These are phyloP conservation scores for Lignosus rhinocerotis DNA, from an alignment of 1,284 basidiomycete species.

Conservation along the genomic window DNA sequence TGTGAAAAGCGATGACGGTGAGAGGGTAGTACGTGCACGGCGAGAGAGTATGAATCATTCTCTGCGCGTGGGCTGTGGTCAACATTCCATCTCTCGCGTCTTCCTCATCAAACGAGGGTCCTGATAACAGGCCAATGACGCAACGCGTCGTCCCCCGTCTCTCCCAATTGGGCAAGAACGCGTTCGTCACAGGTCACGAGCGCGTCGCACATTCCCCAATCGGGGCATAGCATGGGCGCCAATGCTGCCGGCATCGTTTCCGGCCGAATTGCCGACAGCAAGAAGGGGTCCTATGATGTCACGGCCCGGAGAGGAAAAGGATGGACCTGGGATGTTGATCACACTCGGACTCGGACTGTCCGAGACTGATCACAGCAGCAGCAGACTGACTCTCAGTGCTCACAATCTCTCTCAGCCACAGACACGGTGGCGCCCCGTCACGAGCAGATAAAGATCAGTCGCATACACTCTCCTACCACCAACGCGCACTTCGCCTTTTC, in stretches of 20 bases:
- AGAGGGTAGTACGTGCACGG: too few species aligned
- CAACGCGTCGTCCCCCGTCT: background rate
- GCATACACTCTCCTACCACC: background rate
- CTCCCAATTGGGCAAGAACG: constrained; percentile 10
- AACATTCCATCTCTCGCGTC: background rate
- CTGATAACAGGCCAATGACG: constrained; percentile 20
- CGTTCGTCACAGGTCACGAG: constrained; percentile 20
- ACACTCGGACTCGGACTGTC: too few species aligned
- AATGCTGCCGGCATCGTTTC: constrained; percentile 3
- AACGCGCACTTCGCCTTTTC: background rate
- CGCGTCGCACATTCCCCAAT: constrained; percentile 3
- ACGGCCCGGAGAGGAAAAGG: constrained; percentile 19
- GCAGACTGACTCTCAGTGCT: background rate
- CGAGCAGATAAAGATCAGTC: constrained; percentile 25
- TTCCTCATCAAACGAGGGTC: constrained; percentile 12
- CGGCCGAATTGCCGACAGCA: constrained; percentile 12
- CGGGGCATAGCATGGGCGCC: background rate
- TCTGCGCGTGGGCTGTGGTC: background rate
- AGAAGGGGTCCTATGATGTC: constrained; percentile 22
- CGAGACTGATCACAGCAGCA: too few species aligned
- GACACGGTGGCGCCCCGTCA: constrained; percentile 12
- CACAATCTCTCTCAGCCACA: constrained; percentile 4
- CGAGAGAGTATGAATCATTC: too few species aligned
- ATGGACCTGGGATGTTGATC: background rate
- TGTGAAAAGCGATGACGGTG: background rate